Base-by-base conservation (phyloP, 2,329 filamentous ascomycete species). In the Pyrenochaeta sp. region DNA sequence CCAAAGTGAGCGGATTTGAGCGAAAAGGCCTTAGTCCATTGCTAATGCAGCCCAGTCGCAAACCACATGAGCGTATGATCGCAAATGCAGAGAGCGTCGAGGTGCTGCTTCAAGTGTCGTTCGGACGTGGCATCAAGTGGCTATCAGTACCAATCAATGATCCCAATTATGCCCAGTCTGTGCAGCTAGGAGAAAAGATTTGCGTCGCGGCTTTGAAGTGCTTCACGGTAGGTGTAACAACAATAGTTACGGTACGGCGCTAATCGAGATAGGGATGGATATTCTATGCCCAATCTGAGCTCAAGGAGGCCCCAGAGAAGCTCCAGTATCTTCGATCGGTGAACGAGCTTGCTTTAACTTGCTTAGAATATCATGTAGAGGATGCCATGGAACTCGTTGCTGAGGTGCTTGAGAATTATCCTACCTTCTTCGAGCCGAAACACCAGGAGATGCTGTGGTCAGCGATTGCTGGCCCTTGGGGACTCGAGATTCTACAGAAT, bases 201-300 rank as follows among this genome's bases (percentile, higher is more conserved):
- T 75, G 73, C 48, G 52, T 65, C 27, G 68, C 74, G 39, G 78
- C 74, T 32, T 59, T 77, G 28, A 69, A 69, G 42, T 72, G 69
- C 62, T 80, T 77, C 61, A 68, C 64, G 36, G 73, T 75, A 62
- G 30, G 72, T 72, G 7, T 13, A 0, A 27, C 2, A 7, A 24
- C 9, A n/a, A 9, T 4, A 8, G 1, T 2, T 9, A 5, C 25
- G 24, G 34, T 25, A 39, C 25, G 12, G 15, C 6, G 48, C 68
- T 73, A 44, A 73, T 46, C 2, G 19, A 39, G 3, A 0, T n/a
- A 91, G 88, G 85, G 89, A 4, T 94, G 91, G 90, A 84, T 92
- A 32, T 83, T 87, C 65, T 93, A 92, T 69, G 88, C 88, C 5
- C 90, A 92, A 67, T 84, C 86, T 34, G 82, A 85, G 28, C 87